Percentiles rank a stretch among this genome's conserved stretches.
phyloP scores from a whole-genome alignment of 225 moss, liverwort and hornwort species.

The Marchantia paleacea region DNA sequence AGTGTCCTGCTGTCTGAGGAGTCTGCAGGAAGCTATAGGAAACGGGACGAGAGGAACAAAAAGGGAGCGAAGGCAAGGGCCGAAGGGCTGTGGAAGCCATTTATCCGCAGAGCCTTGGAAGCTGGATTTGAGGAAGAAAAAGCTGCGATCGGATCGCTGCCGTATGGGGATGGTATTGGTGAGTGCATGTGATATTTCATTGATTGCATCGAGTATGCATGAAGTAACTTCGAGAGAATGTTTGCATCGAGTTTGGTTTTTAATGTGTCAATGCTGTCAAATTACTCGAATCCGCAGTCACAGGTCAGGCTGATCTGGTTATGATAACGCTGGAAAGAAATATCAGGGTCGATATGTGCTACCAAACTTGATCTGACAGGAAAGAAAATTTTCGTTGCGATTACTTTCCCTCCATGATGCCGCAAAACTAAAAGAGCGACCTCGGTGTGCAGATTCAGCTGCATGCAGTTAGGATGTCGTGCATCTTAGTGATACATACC shows the following conservation, averaged over 20 bases:
- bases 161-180: conserved; percentile 15
- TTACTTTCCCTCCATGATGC: no score
- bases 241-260: not conserved
- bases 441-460: not conserved
- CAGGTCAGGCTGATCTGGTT: not conserved
- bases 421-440: no score
- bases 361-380: not conserved
- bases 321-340: not conserved
- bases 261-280: not conserved
- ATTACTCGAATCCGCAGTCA: not conserved
- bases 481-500: not conserved
- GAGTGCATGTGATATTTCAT: conserved; percentile 3
- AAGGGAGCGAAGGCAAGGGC: not conserved
- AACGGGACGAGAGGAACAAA: not conserved
- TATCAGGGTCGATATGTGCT: not conserved
- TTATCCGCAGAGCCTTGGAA: conserved; percentile 14
- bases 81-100: conserved; percentile 21
- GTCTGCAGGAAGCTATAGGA: not conserved
- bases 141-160: conserved; percentile 22
- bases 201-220: not conserved
- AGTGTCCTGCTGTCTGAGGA: conserved; percentile 16
- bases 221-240: not conserved
- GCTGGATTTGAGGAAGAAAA: conserved; percentile 18
- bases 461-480: not conserved
- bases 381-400: no score